Evolutionary conservation across 75 land plant species (phyloP).

Genomic region (Picea glauca): DNA sequence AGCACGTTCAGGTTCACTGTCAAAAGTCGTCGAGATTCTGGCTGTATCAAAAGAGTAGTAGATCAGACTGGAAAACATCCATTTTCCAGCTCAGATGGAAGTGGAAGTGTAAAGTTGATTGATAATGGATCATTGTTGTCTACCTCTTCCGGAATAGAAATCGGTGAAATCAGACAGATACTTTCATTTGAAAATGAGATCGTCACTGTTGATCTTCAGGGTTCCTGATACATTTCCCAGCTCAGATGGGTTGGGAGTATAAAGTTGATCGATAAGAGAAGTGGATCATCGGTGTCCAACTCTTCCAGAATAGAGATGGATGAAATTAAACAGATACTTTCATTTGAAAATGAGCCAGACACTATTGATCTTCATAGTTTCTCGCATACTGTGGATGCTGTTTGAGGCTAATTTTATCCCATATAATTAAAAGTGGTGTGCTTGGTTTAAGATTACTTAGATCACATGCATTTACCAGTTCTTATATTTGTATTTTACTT

Average conservation of each 20-base stretch:
- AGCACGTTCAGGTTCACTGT: background rate
- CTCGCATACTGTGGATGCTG: background rate
- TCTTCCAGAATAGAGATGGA: conserved; percentile 1
- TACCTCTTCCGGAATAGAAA: background rate
- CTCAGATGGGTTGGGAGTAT: background rate
- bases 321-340: conserved; percentile 1
- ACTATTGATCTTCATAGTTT: background rate
- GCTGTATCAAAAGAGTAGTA: background rate
- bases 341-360: background rate
- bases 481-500: no score
- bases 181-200: background rate
- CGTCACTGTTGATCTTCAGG: background rate
- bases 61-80: background rate
- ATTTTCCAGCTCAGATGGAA: background rate
- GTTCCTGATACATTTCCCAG: background rate
- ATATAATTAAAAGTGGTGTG: background rate
- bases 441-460: background rate
- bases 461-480: background rate
- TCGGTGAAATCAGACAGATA: background rate
- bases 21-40: background rate
- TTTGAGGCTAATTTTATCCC: background rate
- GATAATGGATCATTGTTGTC: background rate
- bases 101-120: background rate
- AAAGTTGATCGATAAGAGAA: background rate
- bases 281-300: background rate